Base-by-base conservation (phyloP, 129 eudicot genomes). In the Chrysanthemum makinoi region DNA sequence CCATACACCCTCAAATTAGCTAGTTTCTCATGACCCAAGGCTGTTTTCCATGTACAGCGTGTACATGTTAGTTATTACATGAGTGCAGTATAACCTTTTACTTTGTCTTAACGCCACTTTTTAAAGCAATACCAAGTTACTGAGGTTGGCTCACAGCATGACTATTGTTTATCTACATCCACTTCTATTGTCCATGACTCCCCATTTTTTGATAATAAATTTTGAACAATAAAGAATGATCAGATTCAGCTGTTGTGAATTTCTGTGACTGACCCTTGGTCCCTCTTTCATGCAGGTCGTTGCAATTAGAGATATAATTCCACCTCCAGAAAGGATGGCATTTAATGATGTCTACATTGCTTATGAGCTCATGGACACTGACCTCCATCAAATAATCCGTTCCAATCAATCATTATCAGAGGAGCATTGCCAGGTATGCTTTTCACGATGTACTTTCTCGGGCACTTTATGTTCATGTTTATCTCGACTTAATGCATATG, bases 261-360 rank as follows among this genome's bases (percentile, higher is more conserved):
- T 67, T 72, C 65, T 54, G 39, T 56, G 63, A 39, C 74, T 66
- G 61, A 68, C 62, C 28, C 35, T 39, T 52, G 55, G 62, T 80
- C 20, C 35, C 39, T 62, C 73, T 57, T 55, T 46, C 67, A 18
- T 80, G 83, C 81, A 91, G 97, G 85, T 91, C 77, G 87, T 91
- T 75, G 93, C 97, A 69, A 86, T 91, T 33, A 82, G 89, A 81
- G 96, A 91, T 73, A 81, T 91, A 64, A 86, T 91, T 54, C 96
- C 96, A 39, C 98, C 98, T 10, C 91, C 95, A 0, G 83, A 70
- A 24, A 84, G 91, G 86, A 80, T 52, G 39, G 78, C 79, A 14
- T 92, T 89, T 56, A 88, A 83, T 71, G 97, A 91, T 66, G 97
- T 91, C 33, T 91, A 91, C 81, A 88, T 91, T 79, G 96, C 87